A percentile compares a stretch with the other conserved stretches of the same genome.
Conservation (phyloP, 2,329 filamentous ascomycete species). For the Scedosporium dehoogii region DNA sequence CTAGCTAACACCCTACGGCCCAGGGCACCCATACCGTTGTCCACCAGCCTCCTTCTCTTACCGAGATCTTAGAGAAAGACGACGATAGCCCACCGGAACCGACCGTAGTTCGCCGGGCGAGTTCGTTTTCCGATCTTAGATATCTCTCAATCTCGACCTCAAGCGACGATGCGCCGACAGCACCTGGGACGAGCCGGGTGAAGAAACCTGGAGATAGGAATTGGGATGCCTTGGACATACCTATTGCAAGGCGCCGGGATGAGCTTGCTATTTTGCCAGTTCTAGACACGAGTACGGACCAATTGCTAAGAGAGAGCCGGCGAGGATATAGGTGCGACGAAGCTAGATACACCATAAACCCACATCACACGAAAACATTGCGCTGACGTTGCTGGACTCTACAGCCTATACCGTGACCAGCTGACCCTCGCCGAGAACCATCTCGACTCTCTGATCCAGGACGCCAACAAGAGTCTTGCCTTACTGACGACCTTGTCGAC, state of each 20-base stretch:
- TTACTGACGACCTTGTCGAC: slow-evolving; percentile 70
- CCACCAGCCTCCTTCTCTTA: slow-evolving; percentile 4
- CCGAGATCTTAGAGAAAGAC: slow-evolving; percentile 24
- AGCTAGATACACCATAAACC: not conserved
- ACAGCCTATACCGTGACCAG: slow-evolving; percentile 69
- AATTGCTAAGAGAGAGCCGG: slow-evolving; percentile 2
- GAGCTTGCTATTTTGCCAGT: not conserved
- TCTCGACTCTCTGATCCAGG: slow-evolving; percentile 66
- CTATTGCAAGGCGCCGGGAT: not conserved
- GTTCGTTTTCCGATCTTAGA: slow-evolving; percentile 35
- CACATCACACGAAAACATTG: not conserved
- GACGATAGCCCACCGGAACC: slow-evolving; percentile 55
- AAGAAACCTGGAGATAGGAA: not conserved
- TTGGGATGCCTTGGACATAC: slow-evolving; percentile 3
- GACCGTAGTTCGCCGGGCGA: slow-evolving; percentile 54
- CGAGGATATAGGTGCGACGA: slow-evolving; percentile 1
- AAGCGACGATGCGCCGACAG: not conserved
- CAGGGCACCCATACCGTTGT: not conserved
- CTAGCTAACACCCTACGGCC: not conserved
- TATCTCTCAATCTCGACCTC: not conserved
- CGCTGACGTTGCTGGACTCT: slow-evolving; percentile 17
- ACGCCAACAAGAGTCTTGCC: slow-evolving; percentile 65
- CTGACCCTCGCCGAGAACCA: slow-evolving; percentile 72
- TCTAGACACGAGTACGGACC: not conserved
- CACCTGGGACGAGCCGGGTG: not conserved